A percentile compares a stretch with the other conserved stretches of the same genome.
Conservation (phyloP, 148 eudicot species). For the Pouteria glomerata region DNA sequence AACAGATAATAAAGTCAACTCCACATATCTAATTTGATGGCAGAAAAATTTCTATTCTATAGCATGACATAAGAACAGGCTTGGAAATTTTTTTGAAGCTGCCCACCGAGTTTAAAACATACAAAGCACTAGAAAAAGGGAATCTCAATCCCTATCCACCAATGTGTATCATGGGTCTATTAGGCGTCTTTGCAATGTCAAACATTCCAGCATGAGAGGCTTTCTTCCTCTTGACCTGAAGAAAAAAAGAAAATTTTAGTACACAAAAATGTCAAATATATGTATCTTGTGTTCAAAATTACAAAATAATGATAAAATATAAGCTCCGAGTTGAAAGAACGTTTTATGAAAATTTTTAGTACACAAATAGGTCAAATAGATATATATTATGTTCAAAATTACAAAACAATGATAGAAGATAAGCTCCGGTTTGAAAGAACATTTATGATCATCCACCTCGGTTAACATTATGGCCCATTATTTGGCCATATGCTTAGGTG, state of each 20-base stretch:
- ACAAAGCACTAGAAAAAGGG: not conserved
- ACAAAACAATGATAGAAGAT: too few species aligned
- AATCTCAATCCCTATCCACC: constrained; percentile 59
- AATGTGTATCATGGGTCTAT: constrained; percentile 96
- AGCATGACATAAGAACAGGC: not conserved
- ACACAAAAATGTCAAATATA: not conserved
- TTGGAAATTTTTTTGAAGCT: not conserved
- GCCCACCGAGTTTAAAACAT: not conserved
- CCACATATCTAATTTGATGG: not conserved
- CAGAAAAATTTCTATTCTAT: not conserved
- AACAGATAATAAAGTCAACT: not conserved
- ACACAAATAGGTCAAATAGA: too few species aligned
- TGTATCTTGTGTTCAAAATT: not conserved
- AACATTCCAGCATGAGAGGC: constrained; percentile 98
- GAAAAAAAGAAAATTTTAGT: not conserved
- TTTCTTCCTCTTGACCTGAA: constrained; percentile 87
- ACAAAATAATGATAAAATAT: not conserved
- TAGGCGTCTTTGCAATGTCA: constrained; percentile 82
- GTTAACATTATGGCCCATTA: not conserved
- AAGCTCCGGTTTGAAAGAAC: not conserved
- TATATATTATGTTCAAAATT: too few species aligned
- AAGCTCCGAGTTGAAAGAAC: not conserved
- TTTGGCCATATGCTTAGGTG: not conserved
- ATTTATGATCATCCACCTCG: not conserved
- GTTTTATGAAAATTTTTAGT: too few species aligned